Evolutionary conservation across 176 grass and related monocot species (phyloP).

Genomic region (Carex myosuroides): DNA sequence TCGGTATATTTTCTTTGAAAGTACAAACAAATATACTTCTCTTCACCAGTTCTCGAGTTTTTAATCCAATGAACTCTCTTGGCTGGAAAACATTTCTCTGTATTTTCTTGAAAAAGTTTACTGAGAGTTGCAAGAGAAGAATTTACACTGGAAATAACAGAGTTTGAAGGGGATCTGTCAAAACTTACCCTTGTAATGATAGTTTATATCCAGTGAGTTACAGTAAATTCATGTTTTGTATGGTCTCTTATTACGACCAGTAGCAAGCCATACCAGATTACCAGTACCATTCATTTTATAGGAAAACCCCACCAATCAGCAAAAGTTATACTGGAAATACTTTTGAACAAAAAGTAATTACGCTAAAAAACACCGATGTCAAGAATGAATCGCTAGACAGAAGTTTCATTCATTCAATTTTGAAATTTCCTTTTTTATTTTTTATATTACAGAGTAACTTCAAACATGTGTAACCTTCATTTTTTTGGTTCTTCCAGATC

Average conservation of each 20-base stretch:
- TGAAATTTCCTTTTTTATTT: not conserved
- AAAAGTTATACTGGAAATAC: not conserved
- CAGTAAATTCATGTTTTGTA: not conserved
- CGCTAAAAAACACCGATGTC: not conserved
- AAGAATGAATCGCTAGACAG: not conserved
- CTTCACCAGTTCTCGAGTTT: not conserved
- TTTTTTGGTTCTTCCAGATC: slow-evolving; percentile 31
- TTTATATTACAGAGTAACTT: not conserved
- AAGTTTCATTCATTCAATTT: not conserved
- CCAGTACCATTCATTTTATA: not conserved
- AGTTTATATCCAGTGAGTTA: not conserved
- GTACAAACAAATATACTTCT: not conserved
- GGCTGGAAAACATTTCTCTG: not conserved
- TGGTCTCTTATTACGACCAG: not conserved
- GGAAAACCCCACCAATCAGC: not conserved
- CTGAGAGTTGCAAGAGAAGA: not conserved
- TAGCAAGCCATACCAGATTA: not conserved
- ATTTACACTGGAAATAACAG: not conserved
- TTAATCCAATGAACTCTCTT: not conserved
- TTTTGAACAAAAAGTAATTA: not conserved
- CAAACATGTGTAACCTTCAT: not conserved
- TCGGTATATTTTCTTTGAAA: slow-evolving; percentile 48
- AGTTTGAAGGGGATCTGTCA: not conserved
- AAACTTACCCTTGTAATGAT: not conserved
- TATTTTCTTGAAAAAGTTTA: not conserved